A percentile compares a stretch with the other conserved stretches of the same genome.
Evolutionary conservation across 805 yeast genomes (phyloP).

Genomic region (Starmerella asiatica): DNA sequence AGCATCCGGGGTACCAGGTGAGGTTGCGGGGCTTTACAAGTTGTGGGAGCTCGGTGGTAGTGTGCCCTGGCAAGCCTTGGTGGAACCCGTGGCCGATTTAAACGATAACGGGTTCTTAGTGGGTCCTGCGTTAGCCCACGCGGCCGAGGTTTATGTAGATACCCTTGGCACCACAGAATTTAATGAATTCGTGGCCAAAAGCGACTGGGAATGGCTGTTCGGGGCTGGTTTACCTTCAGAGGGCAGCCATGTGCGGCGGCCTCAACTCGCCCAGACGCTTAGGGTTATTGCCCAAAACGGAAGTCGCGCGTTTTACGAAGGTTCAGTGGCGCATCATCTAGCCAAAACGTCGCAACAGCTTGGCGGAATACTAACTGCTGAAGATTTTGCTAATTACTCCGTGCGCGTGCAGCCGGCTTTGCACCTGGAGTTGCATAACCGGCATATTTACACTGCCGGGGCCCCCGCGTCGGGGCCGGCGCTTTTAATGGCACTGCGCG

Average conservation of each 20-base stretch:
- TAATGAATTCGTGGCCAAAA: constrained; percentile 9
- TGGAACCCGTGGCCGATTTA: constrained; percentile 60
- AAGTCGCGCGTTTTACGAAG: constrained; percentile 69
- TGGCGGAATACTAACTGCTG: constrained; percentile 53
- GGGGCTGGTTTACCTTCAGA: background rate
- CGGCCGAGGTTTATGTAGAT: constrained; percentile 26
- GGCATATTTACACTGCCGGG: constrained; percentile 41
- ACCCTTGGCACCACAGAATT: constrained; percentile 9
- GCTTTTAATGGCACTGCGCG: constrained; percentile 55
- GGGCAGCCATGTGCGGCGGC: constrained; percentile 29
- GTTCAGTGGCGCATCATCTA: constrained; percentile 54
- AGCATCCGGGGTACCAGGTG: constrained; percentile 89
- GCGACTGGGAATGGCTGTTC: constrained; percentile 26
- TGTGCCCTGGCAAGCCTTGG: constrained; percentile 55
- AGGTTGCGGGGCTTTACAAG: constrained; percentile 64
- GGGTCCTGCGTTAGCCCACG: constrained; percentile 33
- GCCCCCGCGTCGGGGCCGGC: constrained; percentile 84
- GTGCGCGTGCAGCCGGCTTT: constrained; percentile 37
- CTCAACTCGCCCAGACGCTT: constrained; percentile 52
- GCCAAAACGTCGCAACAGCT: constrained; percentile 35
- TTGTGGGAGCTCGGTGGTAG: constrained; percentile 48
- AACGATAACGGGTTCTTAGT: constrained; percentile 54
- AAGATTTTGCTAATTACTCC: constrained; percentile 56
- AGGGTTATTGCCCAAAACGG: constrained; percentile 63
- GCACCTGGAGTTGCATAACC: constrained; percentile 30